Conservation (phyloP, 192 early-diverging fungal genomes). For the Spizellomyces punctatus region DNA sequence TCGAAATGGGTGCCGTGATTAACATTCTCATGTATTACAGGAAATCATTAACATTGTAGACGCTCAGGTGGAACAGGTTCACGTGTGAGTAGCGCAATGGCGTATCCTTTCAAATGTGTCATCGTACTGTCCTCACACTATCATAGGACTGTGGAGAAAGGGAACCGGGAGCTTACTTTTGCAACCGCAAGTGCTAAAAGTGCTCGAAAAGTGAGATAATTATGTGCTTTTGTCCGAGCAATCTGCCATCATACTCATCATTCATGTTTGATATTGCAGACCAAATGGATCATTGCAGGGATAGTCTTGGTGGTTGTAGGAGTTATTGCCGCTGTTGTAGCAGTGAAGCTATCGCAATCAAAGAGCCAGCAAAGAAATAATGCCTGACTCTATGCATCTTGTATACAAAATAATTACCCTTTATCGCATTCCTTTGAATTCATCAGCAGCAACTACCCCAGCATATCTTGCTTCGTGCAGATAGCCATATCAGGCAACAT, state of each 20-base stretch:
- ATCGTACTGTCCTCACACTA: background rate
- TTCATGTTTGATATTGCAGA: background rate
- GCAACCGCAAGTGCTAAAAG: background rate
- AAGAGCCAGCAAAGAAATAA: too few species aligned
- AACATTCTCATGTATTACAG: background rate
- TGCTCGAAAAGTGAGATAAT: background rate
- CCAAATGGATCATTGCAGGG: background rate
- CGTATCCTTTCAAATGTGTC: too few species aligned
- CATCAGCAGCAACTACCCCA: too few species aligned
- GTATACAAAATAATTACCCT: too few species aligned
- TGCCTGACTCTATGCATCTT: too few species aligned
- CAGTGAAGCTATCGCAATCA: too few species aligned
- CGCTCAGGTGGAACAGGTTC: background rate
- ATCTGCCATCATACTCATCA: background rate
- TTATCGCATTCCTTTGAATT: too few species aligned
- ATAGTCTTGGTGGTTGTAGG: background rate
- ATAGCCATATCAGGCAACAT: too few species aligned
- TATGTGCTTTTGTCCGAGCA: background rate
- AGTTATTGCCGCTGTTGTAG: too few species aligned
- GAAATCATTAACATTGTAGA: conserved; percentile 11
- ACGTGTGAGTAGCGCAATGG: background rate
- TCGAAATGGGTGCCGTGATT: background rate
- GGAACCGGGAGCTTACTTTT: background rate
- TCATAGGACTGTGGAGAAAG: background rate
- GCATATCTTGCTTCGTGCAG: too few species aligned